Conservation (phyloP, 2,329 filamentous ascomycete species). For the Fusarium sp. region DNA sequence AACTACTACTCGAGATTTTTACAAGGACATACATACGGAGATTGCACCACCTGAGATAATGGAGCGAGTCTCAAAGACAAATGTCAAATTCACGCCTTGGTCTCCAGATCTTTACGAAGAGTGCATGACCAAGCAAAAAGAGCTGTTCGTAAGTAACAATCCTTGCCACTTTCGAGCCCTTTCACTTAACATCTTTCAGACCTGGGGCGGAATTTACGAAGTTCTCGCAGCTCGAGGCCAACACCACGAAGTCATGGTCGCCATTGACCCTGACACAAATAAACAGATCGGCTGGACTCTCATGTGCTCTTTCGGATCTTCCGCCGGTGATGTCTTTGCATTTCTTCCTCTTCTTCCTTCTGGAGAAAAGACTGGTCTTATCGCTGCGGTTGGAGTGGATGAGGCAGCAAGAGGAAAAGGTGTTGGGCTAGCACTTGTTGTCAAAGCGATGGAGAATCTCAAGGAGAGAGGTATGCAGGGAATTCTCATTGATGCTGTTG, state of each 20-base stretch:
- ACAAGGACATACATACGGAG: slow-evolving; percentile 20
- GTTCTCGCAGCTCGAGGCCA: slow-evolving; percentile 27
- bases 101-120: slow-evolving; percentile 40
- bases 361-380: slow-evolving; percentile 35
- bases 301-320: slow-evolving; percentile 31
- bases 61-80: slow-evolving; percentile 33
- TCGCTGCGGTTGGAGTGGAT: slow-evolving; percentile 42
- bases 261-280: slow-evolving; percentile 40
- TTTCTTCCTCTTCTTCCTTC: slow-evolving; percentile 39
- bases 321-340: background rate
- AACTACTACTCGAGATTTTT: slow-evolving; percentile 23
- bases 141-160: slow-evolving; percentile 27
- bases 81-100: slow-evolving; percentile 37
- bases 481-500: slow-evolving; percentile 36
- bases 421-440: slow-evolving; percentile 32
- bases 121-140: slow-evolving; percentile 38
- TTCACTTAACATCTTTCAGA: background rate
- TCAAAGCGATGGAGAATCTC: slow-evolving; percentile 40
- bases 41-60: slow-evolving; percentile 32
- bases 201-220: slow-evolving; percentile 33
- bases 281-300: slow-evolving; percentile 44
- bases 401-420: slow-evolving; percentile 37
- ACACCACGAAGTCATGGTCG: slow-evolving; percentile 39
- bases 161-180: too few species aligned
- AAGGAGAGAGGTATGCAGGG: slow-evolving; percentile 38